Evolutionary conservation across 495 filamentous ascomycete species (phyloP).

Genomic region (Copromyces sp.): DNA sequence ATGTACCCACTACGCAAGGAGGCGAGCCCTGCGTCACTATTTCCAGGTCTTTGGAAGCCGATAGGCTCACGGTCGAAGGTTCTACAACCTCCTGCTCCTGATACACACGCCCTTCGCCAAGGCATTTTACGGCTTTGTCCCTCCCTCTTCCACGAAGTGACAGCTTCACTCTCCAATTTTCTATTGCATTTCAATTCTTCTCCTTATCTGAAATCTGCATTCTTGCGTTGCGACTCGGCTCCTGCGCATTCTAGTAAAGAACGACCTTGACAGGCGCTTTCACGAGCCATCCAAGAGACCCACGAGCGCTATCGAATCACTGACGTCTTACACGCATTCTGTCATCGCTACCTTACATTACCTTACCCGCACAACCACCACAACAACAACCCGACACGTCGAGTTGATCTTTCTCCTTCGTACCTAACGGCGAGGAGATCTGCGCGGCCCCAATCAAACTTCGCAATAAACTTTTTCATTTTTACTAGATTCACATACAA

Average conservation of each 20-base stretch:
- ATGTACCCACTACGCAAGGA: constrained; percentile 5
- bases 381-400: not conserved
- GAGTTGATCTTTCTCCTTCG: not conserved
- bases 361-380: not conserved
- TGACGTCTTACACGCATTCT: not conserved
- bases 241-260: not conserved
- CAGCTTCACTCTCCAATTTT: not conserved
- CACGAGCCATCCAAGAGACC: not conserved
- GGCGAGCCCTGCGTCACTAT: constrained; percentile 19
- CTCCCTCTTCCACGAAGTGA: not conserved
- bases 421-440: not conserved
- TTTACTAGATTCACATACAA: not conserved
- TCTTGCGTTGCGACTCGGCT: not conserved
- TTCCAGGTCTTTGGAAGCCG: constrained; percentile 7
- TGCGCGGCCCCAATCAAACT: not conserved
- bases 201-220: not conserved
- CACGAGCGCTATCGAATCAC: not conserved
- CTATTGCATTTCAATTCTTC: not conserved
- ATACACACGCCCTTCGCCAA: constrained; percentile 14
- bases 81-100: constrained; percentile 18
- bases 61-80: constrained; percentile 25
- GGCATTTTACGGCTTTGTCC: constrained; percentile 9
- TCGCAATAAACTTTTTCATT: not conserved
- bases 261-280: not conserved
- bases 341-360: not conserved